A percentile compares a stretch with the other conserved stretches of the same genome.
phyloP scores from a whole-genome alignment of 1,284 basidiomycete species.

The Polyporus tsugae region DNA sequence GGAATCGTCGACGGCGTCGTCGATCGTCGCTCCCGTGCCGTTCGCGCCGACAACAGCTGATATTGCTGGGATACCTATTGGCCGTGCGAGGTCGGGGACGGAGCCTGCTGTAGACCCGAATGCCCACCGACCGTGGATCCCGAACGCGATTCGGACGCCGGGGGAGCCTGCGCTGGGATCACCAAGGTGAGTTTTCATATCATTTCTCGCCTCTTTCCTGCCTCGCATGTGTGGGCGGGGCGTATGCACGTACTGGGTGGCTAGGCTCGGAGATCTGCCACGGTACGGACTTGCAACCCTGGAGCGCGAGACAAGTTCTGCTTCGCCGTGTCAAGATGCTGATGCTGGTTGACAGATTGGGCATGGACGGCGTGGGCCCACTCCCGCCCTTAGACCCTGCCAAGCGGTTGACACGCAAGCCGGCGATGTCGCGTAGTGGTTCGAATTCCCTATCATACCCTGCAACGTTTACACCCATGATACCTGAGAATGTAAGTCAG shows the following conservation, averaged over 20 bases:
- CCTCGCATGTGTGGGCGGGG: background rate
- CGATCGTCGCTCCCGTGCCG: constrained; percentile 31
- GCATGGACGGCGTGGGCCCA: constrained; percentile 24
- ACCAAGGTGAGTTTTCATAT: constrained; percentile 30
- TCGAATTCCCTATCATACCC: constrained; percentile 50
- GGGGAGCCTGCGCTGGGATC: constrained; percentile 34
- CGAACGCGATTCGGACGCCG: constrained; percentile 30
- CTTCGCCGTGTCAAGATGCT: background rate
- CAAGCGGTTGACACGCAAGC: constrained; percentile 46
- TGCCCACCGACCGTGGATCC: constrained; percentile 39
- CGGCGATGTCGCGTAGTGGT: constrained; percentile 46
- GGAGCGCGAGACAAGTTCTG: background rate
- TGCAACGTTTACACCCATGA: constrained; percentile 43
- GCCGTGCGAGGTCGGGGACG: constrained; percentile 39
- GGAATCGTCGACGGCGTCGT: constrained; percentile 38
- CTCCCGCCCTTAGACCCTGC: constrained; percentile 39
- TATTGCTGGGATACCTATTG: constrained; percentile 32
- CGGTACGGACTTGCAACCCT: background rate
- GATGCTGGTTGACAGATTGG: constrained; percentile 20
- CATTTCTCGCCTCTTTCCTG: background rate
- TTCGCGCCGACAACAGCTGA: constrained; percentile 39
- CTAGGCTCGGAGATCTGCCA: background rate
- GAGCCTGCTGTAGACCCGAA: constrained; percentile 33
- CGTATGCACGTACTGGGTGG: background rate
- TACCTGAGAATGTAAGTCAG: constrained; percentile 54